Evolutionary conservation across 768 basidiomycete species (phyloP), one percentile per base, ranked within the genome.

Genomic region (Leucogyrophana mollusca): DNA sequence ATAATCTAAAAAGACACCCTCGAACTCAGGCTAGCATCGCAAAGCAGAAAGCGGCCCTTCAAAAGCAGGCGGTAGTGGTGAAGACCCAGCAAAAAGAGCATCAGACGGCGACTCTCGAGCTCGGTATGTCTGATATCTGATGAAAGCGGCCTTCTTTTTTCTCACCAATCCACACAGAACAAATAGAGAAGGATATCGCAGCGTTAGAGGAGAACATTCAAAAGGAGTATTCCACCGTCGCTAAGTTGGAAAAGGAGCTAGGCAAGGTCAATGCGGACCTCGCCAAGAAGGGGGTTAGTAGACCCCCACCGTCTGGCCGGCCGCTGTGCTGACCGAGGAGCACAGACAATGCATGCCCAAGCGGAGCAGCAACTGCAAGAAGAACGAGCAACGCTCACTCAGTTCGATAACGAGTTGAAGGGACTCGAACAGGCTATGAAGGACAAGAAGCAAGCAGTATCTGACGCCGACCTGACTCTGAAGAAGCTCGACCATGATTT

Each of bases 81-180:
- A 98, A 97, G 71, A 80, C 81, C 8, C 79, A 85, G 53, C 93
- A 96, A 59, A 93, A 90, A 69, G 93, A 94, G 48, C 73, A 88
- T 18, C 94, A 97, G 59, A 91, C 92, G 0, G 87, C 85, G 1
- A 75, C 75, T 23, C 78, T 98, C 7, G 95, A 98, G 59, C 71
- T 92, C n/a, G 88, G 94, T 95, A 53, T 35, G 83, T 60, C 4
- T 14, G 32, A 17, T 23, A 5, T 17, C 24, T 9, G 10, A 10
- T 18, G 9, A 14, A 36, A 25, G 5, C 41, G 43, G 45, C 52
- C 5, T 45, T 25, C 6, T 11, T 1, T 17, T 38, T 34, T 27
- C 41, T 3, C 17, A 14, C 35, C 20, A 25, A 20, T 13, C 3
- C 30, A 27, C 13, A n/a, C 9, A 58, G 53, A 67, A 22, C 66